phyloP scores from a whole-genome alignment of 768 basidiomycete genomes.

The Amanita pallidorosea region DNA sequence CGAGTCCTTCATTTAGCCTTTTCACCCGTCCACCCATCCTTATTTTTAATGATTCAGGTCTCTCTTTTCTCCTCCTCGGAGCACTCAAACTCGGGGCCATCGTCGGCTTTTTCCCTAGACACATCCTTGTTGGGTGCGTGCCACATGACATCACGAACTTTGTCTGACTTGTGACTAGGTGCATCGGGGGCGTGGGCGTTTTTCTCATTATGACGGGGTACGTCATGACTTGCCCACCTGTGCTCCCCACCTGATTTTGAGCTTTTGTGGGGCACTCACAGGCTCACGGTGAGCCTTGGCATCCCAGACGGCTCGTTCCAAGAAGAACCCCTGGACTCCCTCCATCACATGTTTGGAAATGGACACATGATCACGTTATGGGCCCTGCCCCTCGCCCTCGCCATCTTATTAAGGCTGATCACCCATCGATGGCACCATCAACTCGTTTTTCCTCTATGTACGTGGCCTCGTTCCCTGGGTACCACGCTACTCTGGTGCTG shows the following conservation, averaged over 20 bases:
- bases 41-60: slow-evolving; percentile 29
- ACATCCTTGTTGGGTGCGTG: slow-evolving; percentile 86
- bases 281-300: slow-evolving; percentile 77
- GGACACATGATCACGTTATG: slow-evolving; percentile 60
- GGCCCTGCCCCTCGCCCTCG: slow-evolving; percentile 69
- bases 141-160: slow-evolving; percentile 6
- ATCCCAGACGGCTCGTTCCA: slow-evolving; percentile 71
- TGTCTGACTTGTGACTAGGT: slow-evolving; percentile 23
- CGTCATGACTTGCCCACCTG: slow-evolving; percentile 9
- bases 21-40: slow-evolving; percentile 1
- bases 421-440: slow-evolving; percentile 79
- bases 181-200: slow-evolving; percentile 92
- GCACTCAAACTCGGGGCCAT: slow-evolving; percentile 72
- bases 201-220: slow-evolving; percentile 89
- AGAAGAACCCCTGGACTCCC: slow-evolving; percentile 33
- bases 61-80: slow-evolving; percentile 83
- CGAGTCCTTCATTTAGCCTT: slow-evolving; percentile 10
- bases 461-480: slow-evolving; percentile 17
- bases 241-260: neutral
- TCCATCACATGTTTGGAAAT: slow-evolving; percentile 61
- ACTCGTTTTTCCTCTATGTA: slow-evolving; percentile 82
- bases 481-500: neutral
- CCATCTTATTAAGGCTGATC: slow-evolving; percentile 67
- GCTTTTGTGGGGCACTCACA: slow-evolving; percentile 13
- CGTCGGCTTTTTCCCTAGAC: slow-evolving; percentile 93